Evolutionary conservation across 371 early-diverging fungal genomes (phyloP).

Genomic region (Blakeslea trispora): DNA sequence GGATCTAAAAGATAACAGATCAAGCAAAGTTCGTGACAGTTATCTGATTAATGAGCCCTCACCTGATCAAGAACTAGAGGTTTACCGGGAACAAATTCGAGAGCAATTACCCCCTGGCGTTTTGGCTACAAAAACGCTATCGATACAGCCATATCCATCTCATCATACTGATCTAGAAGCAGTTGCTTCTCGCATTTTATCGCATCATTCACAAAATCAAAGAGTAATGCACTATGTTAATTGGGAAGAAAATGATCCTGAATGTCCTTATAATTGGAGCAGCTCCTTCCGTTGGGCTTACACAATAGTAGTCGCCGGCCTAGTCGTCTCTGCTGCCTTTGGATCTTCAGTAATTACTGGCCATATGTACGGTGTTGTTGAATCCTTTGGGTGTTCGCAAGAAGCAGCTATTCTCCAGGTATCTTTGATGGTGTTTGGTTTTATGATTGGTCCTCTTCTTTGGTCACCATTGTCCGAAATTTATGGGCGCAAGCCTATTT

Average conservation of each 20-base stretch:
- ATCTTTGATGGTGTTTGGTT: conserved; percentile 53
- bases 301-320: conserved; percentile 37
- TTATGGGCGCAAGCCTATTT: conserved; percentile 43
- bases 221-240: conserved; percentile 31
- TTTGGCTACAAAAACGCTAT: conserved; percentile 22
- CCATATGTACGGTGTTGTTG: conserved; percentile 28
- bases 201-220: conserved; percentile 24
- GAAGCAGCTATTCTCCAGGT: conserved; percentile 44
- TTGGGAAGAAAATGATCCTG: conserved; percentile 43
- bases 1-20: conserved; percentile 10
- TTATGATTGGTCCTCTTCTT: conserved; percentile 47
- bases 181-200: conserved; percentile 13
- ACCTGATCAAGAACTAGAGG: conserved; percentile 20
- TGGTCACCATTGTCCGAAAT: conserved; percentile 49
- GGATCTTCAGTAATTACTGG: conserved; percentile 46
- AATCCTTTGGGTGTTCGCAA: conserved; percentile 32
- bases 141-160: conserved; percentile 21
- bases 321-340: conserved; percentile 45
- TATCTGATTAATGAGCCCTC: conserved; percentile 21
- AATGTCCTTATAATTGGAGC: conserved; percentile 50
- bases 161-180: conserved; percentile 20
- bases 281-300: conserved; percentile 27
- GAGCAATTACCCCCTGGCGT: conserved; percentile 29
- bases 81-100: conserved; percentile 24
- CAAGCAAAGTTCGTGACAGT: conserved; percentile 20